Base-by-base conservation (phyloP, 1,284 basidiomycete genomes). In the Marasmius sp. region DNA sequence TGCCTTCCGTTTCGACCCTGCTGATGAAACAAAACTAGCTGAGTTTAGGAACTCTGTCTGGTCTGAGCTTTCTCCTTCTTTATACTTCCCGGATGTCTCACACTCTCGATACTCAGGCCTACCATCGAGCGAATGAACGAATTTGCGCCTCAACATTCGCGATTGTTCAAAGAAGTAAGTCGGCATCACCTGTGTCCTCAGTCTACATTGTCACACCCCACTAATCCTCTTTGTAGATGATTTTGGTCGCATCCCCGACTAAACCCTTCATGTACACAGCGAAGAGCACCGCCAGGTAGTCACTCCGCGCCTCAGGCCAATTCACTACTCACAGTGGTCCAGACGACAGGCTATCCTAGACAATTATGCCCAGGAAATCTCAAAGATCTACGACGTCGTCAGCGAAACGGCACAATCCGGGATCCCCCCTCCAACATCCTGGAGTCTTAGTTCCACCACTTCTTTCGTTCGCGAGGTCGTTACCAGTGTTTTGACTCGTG, bases 101-200 rank as follows among this genome's bases (percentile, higher is more conserved):
- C 6, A 45, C 43, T 6, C 16, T 47, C 2, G 20, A 20, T 7
- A 10, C 45, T 14, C 6, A 80, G 79, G 72, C 74, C 72, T 1
- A 73, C 71, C 0, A 65, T 81, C 1, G 74, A 77, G 38, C 64
- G 69, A 14, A 71, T 77, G 68, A 81, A 81, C 59, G 66, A 66
- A 16, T 75, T 70, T 51, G 78, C 78, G 16, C 79, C 78, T 0
- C 73, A 75, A 41, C 76, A 78, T 52, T 77, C 78, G 4, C 66
- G 79, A 11, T 59, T 81, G 2, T 77, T 77, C 65, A 80, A 74
- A 59, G 75, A 76, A 69, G 73, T 75, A 37, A 48, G 33, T 16
- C 11, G 4, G 33, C 11, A 11, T 41, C 2, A 14, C n/a, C n/a
- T n/a, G 51, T 39, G 5, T 37, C 34, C 18, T 12, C 33, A 6